A percentile compares a stretch with the other conserved stretches of the same genome.
Evolutionary conservation across 2,329 filamentous ascomycete species (phyloP).

Genomic region (Colletotrichum sp.): DNA sequence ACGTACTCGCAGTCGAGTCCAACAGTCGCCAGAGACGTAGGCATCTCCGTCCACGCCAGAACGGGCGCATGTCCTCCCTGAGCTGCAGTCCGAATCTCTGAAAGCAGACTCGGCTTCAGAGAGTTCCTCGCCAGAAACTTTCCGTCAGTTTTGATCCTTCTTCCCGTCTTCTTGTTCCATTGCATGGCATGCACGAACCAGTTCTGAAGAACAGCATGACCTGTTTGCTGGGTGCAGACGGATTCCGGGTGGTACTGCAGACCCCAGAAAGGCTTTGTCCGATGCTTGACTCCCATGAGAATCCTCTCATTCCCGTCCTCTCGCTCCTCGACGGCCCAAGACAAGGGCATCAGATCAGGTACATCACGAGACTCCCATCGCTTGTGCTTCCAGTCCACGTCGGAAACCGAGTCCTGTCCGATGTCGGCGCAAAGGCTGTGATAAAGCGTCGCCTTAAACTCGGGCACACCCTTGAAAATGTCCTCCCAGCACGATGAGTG

Average conservation of each 20-base stretch:
- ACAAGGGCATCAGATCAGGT: conserved; percentile 60
- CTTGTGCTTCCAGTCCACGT: conserved; percentile 37
- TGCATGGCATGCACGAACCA: conserved; percentile 74
- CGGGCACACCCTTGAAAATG: conserved; percentile 67
- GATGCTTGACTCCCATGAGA: conserved; percentile 80
- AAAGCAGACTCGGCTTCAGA: conserved; percentile 38
- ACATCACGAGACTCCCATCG: conserved; percentile 44
- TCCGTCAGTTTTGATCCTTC: conserved; percentile 22
- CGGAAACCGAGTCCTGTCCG: conserved; percentile 48
- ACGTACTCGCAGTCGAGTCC: conserved; percentile 38
- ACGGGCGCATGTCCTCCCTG: background rate
- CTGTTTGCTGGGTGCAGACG: conserved; percentile 76
- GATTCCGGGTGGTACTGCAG: conserved; percentile 93
- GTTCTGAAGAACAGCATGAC: conserved; percentile 69
- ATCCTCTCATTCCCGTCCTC: conserved; percentile 53
- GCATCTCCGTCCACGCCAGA: conserved; percentile 9
- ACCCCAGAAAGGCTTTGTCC: conserved; percentile 77
- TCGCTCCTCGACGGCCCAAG: conserved; percentile 62
- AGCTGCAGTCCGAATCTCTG: conserved; percentile 16
- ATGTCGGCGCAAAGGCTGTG: conserved; percentile 68
- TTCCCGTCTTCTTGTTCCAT: conserved; percentile 56
- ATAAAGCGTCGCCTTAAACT: conserved; percentile 77
- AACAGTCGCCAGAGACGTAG: conserved; percentile 29
- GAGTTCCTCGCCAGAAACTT: conserved; percentile 33
- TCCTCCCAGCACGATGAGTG: conserved; percentile 40